Base-by-base conservation (phyloP, 768 basidiomycete genomes). In the Agaricus bisporus region DNA sequence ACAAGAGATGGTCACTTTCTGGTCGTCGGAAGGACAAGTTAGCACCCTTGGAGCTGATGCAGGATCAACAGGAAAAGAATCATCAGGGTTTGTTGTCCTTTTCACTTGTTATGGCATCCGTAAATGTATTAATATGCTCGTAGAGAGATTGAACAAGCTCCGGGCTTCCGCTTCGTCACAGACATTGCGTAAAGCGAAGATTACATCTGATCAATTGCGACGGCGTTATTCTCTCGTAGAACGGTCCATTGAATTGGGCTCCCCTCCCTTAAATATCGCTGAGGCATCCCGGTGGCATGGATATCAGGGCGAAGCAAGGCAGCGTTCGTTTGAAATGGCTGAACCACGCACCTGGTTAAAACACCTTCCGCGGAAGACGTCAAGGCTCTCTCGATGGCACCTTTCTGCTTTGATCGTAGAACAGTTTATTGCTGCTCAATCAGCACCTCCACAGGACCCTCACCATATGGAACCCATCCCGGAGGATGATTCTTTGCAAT, bases 261-360 rank as follows among this genome's bases (percentile, higher is more conserved):
- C 60, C 12, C 41, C 55, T 6, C 63, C 64, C 7, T 60, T 81
- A 42, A 82, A 79, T 58, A 71, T 82, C 7, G 68, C 72, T 17
- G 71, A 73, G 41, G 73, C 82, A 26, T 74, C 73, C 28, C 79
- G 76, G 17, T 91, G 88, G 88, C 80, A 82, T 58, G 64, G 70
- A n/a, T 65, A 67, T 28, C 80, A 81, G 52, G 76, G 78, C 28
- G 59, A 66, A 8, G 60, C 71, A n/a, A 66, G 77, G 8, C 78
- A 71, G 54, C 65, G 70, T n/a, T 71, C 77, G 25, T 63, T 90
- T 22, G 85, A 85, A 51, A 74, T 76, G 49, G 75, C 78, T 0
- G 88, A 91, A 61, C 85, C 88, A 6, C 72, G 86, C 43, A 81
- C 82, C 6, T 91, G 88, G 88, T 68, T 89, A 26, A 85, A 81